Conservation (phyloP, 495 filamentous ascomycete genomes). For the Xylaria sp. region DNA sequence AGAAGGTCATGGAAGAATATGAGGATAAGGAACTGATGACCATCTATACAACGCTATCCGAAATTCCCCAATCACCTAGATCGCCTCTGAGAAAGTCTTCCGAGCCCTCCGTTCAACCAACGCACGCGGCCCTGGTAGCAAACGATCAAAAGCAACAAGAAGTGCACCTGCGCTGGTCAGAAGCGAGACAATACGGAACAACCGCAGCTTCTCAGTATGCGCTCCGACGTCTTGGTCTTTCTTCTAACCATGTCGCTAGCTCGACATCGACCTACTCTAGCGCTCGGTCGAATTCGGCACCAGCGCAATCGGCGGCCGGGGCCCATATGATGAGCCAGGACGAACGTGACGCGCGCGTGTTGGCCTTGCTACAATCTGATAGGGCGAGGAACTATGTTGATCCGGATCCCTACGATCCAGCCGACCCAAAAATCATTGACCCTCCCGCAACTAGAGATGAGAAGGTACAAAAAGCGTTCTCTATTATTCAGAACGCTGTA, state of each 20-base stretch:
- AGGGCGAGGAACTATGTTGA: slow-evolving; percentile 43
- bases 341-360: slow-evolving; percentile 31
- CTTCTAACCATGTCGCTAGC: neutral
- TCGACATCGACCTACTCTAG: neutral
- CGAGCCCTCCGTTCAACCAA: slow-evolving; percentile 24
- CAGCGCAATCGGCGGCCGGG: neutral
- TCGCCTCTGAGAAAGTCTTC: slow-evolving; percentile 62
- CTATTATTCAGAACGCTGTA: slow-evolving; percentile 40
- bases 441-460: slow-evolving; percentile 44
- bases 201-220: slow-evolving; percentile 29
- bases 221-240: slow-evolving; percentile 28
- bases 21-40: slow-evolving; percentile 85
- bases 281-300: neutral
- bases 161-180: slow-evolving; percentile 41
- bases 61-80: slow-evolving; percentile 78
- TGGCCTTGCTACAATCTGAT: slow-evolving; percentile 44
- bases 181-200: slow-evolving; percentile 31
- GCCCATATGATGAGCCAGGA: slow-evolving; percentile 25
- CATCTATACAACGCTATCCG: slow-evolving; percentile 73
- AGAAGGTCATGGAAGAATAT: slow-evolving; percentile 69
- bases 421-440: slow-evolving; percentile 34
- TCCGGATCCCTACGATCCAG: slow-evolving; percentile 42
- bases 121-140: slow-evolving; percentile 32
- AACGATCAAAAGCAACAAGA: slow-evolving; percentile 38
- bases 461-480: slow-evolving; percentile 40